phyloP scores from a whole-genome alignment of 345 rosid species.

The Eucalyptus tenuipes region DNA sequence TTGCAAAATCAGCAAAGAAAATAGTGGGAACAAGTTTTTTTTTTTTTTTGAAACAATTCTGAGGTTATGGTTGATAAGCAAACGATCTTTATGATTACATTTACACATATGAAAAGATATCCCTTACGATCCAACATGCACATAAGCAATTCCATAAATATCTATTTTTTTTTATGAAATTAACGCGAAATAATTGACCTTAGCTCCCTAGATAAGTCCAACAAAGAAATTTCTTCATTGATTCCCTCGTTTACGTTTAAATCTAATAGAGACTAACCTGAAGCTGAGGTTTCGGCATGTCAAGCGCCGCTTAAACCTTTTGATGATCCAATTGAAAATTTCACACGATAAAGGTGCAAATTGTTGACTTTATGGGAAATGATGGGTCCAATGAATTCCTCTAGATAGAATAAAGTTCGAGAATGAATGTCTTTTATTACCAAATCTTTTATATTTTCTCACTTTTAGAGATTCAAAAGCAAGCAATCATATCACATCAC shows the following conservation, averaged over 20 bases:
- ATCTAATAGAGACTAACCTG: not conserved
- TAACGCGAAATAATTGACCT: not conserved
- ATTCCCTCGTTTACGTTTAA: not conserved
- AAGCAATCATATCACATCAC: not conserved
- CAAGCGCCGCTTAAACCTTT: not conserved
- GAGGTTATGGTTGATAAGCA: not conserved
- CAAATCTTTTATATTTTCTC: not conserved
- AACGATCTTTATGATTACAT: not conserved
- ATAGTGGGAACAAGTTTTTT: not conserved
- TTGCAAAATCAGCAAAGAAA: not conserved
- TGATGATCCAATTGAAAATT: not conserved
- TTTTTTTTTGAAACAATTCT: not conserved
- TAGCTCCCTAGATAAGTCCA: not conserved
- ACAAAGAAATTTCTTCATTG: not conserved
- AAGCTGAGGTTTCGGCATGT: not conserved
- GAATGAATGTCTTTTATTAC: not conserved
- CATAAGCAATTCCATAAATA: not conserved
- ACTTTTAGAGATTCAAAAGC: not conserved
- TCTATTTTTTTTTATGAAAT: not conserved
- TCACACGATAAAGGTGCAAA: not conserved
- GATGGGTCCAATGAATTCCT: not conserved
- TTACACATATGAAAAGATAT: accelerated
- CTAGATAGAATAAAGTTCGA: not conserved
- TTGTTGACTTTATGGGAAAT: not conserved
- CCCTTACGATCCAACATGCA: not conserved